Base-by-base conservation (phyloP, 805 yeast species). In the Wickerhamiella bombiphila region DNA sequence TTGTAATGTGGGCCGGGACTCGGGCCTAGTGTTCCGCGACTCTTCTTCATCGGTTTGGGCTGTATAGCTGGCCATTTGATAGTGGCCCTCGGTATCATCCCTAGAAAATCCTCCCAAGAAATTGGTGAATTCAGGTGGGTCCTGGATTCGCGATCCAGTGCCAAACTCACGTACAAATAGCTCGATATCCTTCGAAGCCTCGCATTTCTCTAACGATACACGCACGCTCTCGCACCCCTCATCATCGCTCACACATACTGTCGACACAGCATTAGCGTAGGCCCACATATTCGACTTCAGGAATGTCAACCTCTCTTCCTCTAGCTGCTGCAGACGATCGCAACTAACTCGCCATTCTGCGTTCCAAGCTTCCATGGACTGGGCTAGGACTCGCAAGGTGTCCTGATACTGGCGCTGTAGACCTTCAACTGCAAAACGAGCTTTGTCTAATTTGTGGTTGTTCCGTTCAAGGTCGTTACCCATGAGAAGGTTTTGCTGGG, bases 201-300 rank as follows among this genome's bases (percentile, higher is more conserved):
- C 76, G 47, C 85, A 76, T 36, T 69, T 66, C 42, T 85, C 94
- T 37, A 82, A 64, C 2, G 71, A 56, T 5, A 72, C 54, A 39
- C 94, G 68, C 11, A 85, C 69, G 37, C 64, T 64, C 51, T 83
- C 94, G 39, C 79, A 80, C 7, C 79, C 67, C 43, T 72, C 76
- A 52, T 83, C 94, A 49, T 77, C 80, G 32, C 73, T 70, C 22
- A 82, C 86, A 53, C 94, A 83, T 2, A 75, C 65, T 0, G 81
- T 66, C 5, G 93, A 80, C 6, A 80, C 64, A 29, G 74, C 65
- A 56, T 82, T 82, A 34, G 88, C 74, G 51, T 66, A 81, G 31
- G 74, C 79, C 80, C 93, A 83, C 42, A 83, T 56, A 47, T 75
- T 80, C 14, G 76, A 63, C 49, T 80, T 77, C 40, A 79, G 52